A percentile compares a stretch with the other conserved stretches of the same genome.
Evolutionary conservation across 2,329 filamentous ascomycete genomes (phyloP).

Genomic region (Aspergillus awamori): DNA sequence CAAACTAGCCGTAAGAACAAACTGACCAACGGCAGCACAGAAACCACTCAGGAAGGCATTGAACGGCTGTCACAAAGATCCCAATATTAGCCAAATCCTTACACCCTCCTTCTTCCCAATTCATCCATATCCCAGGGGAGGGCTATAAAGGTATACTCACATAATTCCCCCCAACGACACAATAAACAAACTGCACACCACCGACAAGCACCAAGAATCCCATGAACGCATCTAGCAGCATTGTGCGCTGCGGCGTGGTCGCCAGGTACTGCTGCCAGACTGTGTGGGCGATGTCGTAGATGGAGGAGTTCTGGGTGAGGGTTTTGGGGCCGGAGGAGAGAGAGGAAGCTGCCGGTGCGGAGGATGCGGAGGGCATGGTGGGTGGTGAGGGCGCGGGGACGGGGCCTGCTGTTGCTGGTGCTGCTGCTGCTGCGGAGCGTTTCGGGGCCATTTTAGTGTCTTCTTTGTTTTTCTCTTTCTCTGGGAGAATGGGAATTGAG

Average conservation of each 20-base stretch:
- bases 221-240: slow-evolving; percentile 91
- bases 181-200: slow-evolving; percentile 91
- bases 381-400: slow-evolving; percentile 33
- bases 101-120: too few relatives aligned
- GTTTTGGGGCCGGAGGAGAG: slow-evolving; percentile 40
- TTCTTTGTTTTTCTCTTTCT: not conserved
- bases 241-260: slow-evolving; percentile 84
- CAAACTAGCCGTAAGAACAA: slow-evolving; percentile 87
- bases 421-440: slow-evolving; percentile 24
- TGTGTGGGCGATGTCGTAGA: slow-evolving; percentile 64
- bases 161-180: slow-evolving; percentile 88
- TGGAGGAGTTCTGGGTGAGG: slow-evolving; percentile 44
- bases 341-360: slow-evolving; percentile 27
- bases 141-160: slow-evolving; percentile 59
- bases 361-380: slow-evolving; percentile 30
- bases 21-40: slow-evolving; percentile 91
- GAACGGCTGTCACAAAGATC: slow-evolving; percentile 69
- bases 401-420: slow-evolving; percentile 23
- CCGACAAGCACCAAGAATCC: slow-evolving; percentile 82
- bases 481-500: not conserved
- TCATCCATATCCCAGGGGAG: not conserved
- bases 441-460: slow-evolving; percentile 25
- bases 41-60: slow-evolving; percentile 98
- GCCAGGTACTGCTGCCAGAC: slow-evolving; percentile 78
- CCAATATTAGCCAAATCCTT: too few relatives aligned